Evolutionary conservation across 306 rosid species (phyloP), one percentile per base, ranked within the genome.

Genomic region (Rosa persica): DNA sequence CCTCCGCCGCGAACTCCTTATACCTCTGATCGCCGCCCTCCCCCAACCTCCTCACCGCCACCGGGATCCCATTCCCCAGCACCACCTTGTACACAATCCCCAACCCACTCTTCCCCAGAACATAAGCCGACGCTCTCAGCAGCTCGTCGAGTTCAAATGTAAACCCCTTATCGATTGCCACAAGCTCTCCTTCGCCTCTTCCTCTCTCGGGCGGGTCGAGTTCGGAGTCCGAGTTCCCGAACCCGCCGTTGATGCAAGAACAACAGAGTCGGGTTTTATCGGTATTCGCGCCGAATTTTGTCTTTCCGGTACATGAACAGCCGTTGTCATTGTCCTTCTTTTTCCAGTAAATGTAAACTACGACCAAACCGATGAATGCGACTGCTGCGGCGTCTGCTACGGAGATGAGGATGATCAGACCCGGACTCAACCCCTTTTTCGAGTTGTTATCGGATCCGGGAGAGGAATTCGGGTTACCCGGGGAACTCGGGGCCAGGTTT

Each of bases 11-110:
- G 61, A 96, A 96, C 76, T 96, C 99, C 87, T 89, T 93, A 23
- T 91, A 96, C 86, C 99, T 88, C 76, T 96, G 96, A 67, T 93
- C 98, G 0, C 98, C 99, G 43, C 99, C 99, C 70, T 96, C 99
- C 9, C 99, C 99, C 5, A 96, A 76, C 77, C 99, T 84, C 81
- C 99, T 85, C 81, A 96, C 99, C 67, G 99, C 99, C 82, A 96
- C 99, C 51, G 99, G 99, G 0, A 93, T 70, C 64, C 99, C 99
- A 89, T 87, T 96, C 4, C 97, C 98, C 2, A 96, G 90, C 77
- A 93, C 99, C 25, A 96, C 99, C 75, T 96, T 96, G 69, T 96
- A 96, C 90, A 96, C 99, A 65, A 96, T 96, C 70, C 99, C 99
- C 80, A 93, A 58, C 44, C 96, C 96, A 83, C 99, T 96, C 88